Evolutionary conservation across 495 filamentous ascomycete genomes (phyloP).

Genomic region (Neurospora discreta): DNA sequence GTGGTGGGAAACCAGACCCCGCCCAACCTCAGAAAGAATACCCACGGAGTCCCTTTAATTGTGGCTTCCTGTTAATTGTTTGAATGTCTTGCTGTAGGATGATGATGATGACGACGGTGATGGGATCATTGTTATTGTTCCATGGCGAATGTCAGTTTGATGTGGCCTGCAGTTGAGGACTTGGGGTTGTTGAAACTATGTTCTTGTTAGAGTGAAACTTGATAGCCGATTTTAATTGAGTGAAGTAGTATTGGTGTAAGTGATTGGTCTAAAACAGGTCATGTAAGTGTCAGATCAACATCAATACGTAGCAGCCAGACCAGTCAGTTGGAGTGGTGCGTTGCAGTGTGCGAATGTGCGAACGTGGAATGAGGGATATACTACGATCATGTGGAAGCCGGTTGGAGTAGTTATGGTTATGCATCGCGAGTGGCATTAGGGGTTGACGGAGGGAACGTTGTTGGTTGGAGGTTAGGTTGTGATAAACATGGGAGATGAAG

Average conservation of each 20-base stretch:
- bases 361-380: neutral
- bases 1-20: neutral
- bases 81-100: neutral
- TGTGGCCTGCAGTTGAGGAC: constrained; percentile 3
- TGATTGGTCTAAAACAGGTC: neutral
- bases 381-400: neutral
- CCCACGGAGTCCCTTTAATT: neutral
- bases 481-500: neutral
- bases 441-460: too few relatives aligned
- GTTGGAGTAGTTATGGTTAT: neutral
- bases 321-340: neutral
- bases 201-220: constrained; percentile 20
- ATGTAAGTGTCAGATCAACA: neutral
- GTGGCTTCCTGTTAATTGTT: neutral
- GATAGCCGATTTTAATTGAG: constrained; percentile 25
- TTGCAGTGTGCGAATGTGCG: neutral
- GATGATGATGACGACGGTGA: constrained; percentile 2
- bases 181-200: constrained; percentile 6
- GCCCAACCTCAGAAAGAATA: neutral
- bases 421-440: neutral
- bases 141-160: constrained; percentile 1
- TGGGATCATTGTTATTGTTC: constrained; percentile 5
- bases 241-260: neutral
- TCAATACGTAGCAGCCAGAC: neutral
- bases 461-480: neutral